Evolutionary conservation across 768 basidiomycete species (phyloP).

Genomic region (Jaapia argillacea): DNA sequence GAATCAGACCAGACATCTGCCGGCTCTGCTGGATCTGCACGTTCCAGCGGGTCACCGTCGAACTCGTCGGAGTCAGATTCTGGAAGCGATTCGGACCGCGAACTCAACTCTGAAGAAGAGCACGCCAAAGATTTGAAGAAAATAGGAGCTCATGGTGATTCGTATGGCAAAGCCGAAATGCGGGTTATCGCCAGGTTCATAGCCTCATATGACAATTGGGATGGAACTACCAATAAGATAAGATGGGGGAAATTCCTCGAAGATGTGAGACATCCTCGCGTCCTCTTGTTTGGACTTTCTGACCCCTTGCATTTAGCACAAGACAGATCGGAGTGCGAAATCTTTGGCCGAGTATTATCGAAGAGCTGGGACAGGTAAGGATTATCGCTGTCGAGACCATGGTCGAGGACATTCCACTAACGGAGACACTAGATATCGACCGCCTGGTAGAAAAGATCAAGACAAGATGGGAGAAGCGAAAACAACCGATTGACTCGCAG

Average conservation of each 20-base stretch:
- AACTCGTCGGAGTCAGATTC: constrained; percentile 5
- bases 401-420: too few species aligned
- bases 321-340: constrained; percentile 5
- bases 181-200: constrained; percentile 52
- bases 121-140: constrained; percentile 27
- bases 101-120: constrained; percentile 14
- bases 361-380: constrained; percentile 3
- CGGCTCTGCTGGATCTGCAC: not conserved
- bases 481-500: not conserved
- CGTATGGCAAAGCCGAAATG: constrained; percentile 53
- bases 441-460: too few species aligned
- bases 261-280: constrained; percentile 35
- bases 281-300: too few species aligned
- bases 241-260: constrained; percentile 47
- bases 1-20: not conserved
- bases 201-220: constrained; percentile 37
- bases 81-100: constrained; percentile 14
- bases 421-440: not conserved
- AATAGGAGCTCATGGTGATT: constrained; percentile 42
- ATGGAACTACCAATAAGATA: constrained; percentile 29
- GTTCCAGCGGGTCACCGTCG: constrained; percentile 1
- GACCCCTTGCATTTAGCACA: constrained; percentile 1
- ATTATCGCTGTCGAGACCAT: too few species aligned
- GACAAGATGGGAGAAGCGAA: too few species aligned
- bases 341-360: constrained; percentile 6